phyloP scores from a whole-genome alignment of 192 early-diverging fungal genomes.

The Phlyctochytrium planicorne region DNA sequence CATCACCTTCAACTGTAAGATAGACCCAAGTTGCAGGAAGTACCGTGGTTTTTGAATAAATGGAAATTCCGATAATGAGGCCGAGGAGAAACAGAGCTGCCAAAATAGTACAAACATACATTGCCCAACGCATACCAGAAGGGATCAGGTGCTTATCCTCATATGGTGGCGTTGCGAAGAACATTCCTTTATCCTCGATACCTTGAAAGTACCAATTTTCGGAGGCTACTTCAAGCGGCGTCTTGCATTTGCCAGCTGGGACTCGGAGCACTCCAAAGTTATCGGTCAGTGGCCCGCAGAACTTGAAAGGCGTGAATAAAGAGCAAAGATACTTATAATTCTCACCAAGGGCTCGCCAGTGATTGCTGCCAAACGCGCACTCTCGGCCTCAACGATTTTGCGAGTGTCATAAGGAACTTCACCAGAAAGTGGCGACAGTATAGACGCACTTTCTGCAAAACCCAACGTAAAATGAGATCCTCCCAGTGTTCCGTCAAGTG shows the following conservation, averaged over 20 bases:
- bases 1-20: neutral
- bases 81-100: neutral
- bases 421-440: neutral
- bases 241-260: neutral
- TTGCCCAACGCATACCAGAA: neutral
- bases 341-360: neutral
- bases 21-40: too few relatives aligned
- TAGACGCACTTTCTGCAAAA: neutral
- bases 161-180: neutral
- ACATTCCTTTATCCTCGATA: neutral
- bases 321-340: too few relatives aligned
- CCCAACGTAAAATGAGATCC: neutral
- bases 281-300: neutral
- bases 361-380: neutral
- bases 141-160: neutral
- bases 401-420: neutral
- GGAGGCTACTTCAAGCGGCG: neutral
- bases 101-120: neutral
- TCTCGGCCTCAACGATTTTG: neutral
- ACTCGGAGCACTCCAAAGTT: neutral
- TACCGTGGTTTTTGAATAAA: neutral
- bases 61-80: neutral
- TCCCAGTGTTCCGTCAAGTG: neutral
- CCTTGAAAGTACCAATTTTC: neutral
- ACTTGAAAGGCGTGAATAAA: too few relatives aligned